Percentiles rank a stretch among this genome's conserved stretches.
Evolutionary conservation across 2,329 filamentous ascomycete genomes (phyloP).

Genomic region (Colletotrichum lupini): DNA sequence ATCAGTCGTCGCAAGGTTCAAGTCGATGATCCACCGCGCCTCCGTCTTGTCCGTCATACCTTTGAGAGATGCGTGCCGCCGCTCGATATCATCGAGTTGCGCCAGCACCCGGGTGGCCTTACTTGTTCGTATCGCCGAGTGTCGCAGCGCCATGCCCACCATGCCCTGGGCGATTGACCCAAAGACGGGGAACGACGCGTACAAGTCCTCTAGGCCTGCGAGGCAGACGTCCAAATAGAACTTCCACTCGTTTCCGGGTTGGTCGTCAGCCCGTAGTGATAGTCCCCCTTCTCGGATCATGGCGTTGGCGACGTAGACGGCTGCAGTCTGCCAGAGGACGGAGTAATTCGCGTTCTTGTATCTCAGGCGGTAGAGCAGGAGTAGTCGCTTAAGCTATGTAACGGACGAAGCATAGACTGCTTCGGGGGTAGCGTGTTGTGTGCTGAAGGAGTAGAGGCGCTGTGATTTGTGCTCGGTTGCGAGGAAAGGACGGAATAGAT

Average conservation of each 20-base stretch:
- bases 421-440: slow-evolving; percentile 1
- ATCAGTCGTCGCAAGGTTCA: slow-evolving; percentile 1
- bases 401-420: slow-evolving; percentile 11
- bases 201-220: neutral
- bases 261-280: neutral
- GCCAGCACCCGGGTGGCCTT: neutral
- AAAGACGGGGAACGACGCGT: neutral
- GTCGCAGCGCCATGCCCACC: slow-evolving; percentile 10
- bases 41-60: slow-evolving; percentile 9
- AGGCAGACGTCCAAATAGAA: neutral
- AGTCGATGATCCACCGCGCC: slow-evolving; percentile 5
- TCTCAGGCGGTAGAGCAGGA: neutral
- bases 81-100: neutral
- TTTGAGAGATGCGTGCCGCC: neutral
- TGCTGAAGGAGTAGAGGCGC: neutral
- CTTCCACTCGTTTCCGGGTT: neutral
- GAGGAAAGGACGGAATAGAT: slow-evolving; percentile 19
- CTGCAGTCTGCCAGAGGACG: slow-evolving; percentile 12
- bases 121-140: neutral
- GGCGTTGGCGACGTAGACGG: slow-evolving; percentile 21
- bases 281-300: neutral
- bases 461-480: neutral
- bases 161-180: slow-evolving; percentile 9
- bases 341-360: neutral
- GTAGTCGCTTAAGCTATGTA: slow-evolving; percentile 16